Base-by-base conservation (phyloP, 805 yeast genomes). In the Ogataea saltuana region DNA sequence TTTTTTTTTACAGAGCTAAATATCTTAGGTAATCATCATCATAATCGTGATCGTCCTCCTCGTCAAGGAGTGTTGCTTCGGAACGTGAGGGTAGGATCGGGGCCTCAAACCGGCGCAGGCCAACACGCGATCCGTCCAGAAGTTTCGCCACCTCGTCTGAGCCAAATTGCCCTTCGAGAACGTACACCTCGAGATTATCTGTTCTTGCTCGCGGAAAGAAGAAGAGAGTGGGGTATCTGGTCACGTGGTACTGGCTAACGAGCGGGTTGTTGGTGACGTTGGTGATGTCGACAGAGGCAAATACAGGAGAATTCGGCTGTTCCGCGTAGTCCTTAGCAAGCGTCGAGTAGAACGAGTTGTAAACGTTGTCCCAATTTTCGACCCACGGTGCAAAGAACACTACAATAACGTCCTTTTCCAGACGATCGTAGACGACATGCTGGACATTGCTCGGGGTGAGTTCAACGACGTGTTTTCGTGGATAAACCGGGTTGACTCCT, bases 341-440 rank as follows among this genome's bases (percentile, higher is more conserved):
- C 28, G 51, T 47, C 26, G 66, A 67, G 46, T 60, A 64, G 38
- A 59, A 60, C 7, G 69, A 62, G 22, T 41, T 49, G 40, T 63
- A 55, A 23, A 55, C 49, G 32, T 61, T 55, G 12, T 58, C 63
- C 63, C 71, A 65, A 6, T 49, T 54, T 4, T 61, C 60, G 27
- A 58, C 35, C 68, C 70, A 69, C 2, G 74, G 70, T 2, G 68
- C 62, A 17, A 56, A 55, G 46, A 72, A 70, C 1, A 60, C 64
- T 11, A 68, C 34, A 4, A 70, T 19, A 0, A 62, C 46, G 16
- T 59, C 63, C 13, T 46, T 44, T 1, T 48, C 45, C 9, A 38
- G 33, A 3, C 45, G 40, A 10, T 44, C 32, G 27, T 46, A 53
- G 9, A 59, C 41, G 10, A 20, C 13, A 4, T 28, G 32, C n/a